A percentile compares a stretch with the other conserved stretches of the same genome.
Conservation (phyloP, 306 rosid genomes). For the Oemleria cerasiformis region DNA sequence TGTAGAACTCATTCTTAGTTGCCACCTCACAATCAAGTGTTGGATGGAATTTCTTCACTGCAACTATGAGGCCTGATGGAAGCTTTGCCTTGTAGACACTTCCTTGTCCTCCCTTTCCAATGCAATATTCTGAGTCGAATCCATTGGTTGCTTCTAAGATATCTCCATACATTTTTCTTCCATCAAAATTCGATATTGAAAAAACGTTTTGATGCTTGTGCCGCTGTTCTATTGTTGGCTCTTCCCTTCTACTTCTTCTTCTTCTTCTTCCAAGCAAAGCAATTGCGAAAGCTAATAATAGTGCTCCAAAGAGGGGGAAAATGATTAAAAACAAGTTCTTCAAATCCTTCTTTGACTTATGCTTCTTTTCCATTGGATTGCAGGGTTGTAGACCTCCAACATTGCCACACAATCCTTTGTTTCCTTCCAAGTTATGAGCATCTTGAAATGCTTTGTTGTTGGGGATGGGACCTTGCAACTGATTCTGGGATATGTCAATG, state of each 20-base stretch:
- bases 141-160: conserved; percentile 14
- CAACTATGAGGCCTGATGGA: background rate
- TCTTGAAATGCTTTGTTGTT: conserved; percentile 1
- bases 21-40: background rate
- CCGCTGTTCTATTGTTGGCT: background rate
- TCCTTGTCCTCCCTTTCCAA: conserved; percentile 11
- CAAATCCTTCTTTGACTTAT: background rate
- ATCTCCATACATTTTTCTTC: conserved; percentile 2
- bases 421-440: conserved; percentile 8
- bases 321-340: background rate
- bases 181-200: background rate
- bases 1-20: no score
- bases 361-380: background rate
- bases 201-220: background rate
- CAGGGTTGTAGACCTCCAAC: conserved; percentile 2
- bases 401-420: conserved; percentile 12
- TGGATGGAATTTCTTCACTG: conserved; percentile 6
- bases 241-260: background rate
- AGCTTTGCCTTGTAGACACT: conserved; percentile 12
- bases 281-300: background rate
- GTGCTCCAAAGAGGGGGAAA: background rate
- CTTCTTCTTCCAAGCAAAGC: background rate
- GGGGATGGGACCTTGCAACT: conserved; percentile 16
- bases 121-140: conserved; percentile 4
- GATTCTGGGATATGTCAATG: conserved; percentile 11